Base-by-base conservation (phyloP, 2,329 filamentous ascomycete genomes). In the Claviceps arundinis region DNA sequence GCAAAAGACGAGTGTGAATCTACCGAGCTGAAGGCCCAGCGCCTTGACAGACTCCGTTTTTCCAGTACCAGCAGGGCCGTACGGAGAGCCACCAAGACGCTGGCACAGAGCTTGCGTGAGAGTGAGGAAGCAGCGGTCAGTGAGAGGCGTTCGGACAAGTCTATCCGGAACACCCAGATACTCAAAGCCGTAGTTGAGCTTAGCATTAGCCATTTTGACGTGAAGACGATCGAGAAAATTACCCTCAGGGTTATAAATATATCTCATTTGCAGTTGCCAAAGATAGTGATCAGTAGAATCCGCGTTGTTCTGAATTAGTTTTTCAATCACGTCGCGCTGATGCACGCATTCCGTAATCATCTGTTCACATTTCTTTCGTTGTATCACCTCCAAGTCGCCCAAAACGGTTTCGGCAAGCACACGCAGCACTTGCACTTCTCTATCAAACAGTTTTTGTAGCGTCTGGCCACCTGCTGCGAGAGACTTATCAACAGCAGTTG, bases 41-140 rank as follows among this genome's bases (percentile, higher is more conserved):
- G 93, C 93, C 70, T 99, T 99, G 66, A 99, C 93, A 2, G 93
- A 98, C 66, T 99, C 93, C 0, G 93, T 99, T 71, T 99, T 99
- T 67, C 93, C 93, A 45, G 93, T 99, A 74, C 93, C 93, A 54
- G 93, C 93, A 58, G 93, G 93, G 50, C 93, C 93, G 62, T 98
- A 98, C 0, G 93, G 93, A 48, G 94, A 98, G 51, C 94, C 93
- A 71, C 93, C 93, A 41, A 99, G 81, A 61, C 89, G 82, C 68
- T 99, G 93, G 65, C 89, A 95, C 47, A 98, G 77, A 11, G 90
- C 93, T 71, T 98, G 93, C 3, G 91, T 97, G 52, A 98, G 82
- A 5, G 94, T 98, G 55, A 97, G 80, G 80, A 98, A 99, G 70
- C 93, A 99, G 57, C 94, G 86, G 68, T 99, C 94, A 0, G 93